Evolutionary conservation across 805 yeast species (phyloP).

Genomic region (Wickerhamiella sergipiensis): DNA sequence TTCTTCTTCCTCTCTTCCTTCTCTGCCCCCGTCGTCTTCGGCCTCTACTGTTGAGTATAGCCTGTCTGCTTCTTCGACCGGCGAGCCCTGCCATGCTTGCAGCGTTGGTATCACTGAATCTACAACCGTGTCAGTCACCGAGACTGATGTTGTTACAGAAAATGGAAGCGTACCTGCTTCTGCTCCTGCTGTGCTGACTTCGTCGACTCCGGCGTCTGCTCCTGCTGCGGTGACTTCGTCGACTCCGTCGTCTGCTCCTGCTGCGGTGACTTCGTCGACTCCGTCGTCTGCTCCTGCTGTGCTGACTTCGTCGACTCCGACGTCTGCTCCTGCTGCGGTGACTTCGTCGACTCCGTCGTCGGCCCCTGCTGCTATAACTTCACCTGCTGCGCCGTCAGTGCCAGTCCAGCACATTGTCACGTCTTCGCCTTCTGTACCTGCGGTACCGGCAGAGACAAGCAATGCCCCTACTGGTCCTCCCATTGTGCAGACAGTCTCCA

Average conservation of each 20-base stretch:
- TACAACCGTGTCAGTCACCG: background rate
- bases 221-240: background rate
- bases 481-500: background rate
- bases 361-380: background rate
- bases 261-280: background rate
- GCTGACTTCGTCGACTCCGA: background rate
- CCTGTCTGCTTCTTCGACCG: background rate
- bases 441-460: too few relatives aligned
- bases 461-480: background rate
- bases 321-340: background rate
- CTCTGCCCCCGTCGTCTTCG: background rate
- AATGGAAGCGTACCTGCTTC: background rate
- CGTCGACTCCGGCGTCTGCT: background rate
- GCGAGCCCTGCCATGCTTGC: background rate
- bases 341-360: background rate
- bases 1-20: background rate
- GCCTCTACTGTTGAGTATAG: background rate
- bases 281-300: background rate
- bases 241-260: background rate
- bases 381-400: too few relatives aligned
- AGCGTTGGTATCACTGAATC: background rate
- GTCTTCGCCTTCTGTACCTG: too few relatives aligned
- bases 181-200: too few relatives aligned
- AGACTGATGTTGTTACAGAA: background rate
- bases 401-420: too few relatives aligned